Evolutionary conservation across 2,329 filamentous ascomycete species (phyloP).

Genomic region (Moelleriella libera): DNA sequence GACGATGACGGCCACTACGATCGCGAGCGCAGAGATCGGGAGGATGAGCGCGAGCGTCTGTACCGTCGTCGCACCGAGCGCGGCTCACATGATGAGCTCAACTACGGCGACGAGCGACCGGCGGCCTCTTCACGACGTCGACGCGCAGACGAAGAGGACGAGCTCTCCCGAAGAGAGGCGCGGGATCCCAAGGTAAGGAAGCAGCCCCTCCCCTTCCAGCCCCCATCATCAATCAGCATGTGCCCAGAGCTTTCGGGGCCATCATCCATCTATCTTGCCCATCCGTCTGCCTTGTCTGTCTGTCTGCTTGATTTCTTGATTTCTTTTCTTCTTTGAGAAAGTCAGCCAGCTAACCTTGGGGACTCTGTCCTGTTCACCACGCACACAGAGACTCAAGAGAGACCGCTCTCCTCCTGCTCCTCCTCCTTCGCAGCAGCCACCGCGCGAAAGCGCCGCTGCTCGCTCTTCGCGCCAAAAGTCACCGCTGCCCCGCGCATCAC

Average conservation of each 20-base stretch:
- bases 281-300: neutral
- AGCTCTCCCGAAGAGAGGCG: conserved; percentile 47
- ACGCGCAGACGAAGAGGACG: conserved; percentile 64
- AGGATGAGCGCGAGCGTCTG: conserved; percentile 77
- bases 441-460: too few relatives aligned
- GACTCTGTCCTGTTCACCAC: neutral
- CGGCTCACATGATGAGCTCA: conserved; percentile 72
- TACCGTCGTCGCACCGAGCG: conserved; percentile 70
- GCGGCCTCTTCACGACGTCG: conserved; percentile 51
- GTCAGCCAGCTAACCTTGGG: neutral
- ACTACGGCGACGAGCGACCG: conserved; percentile 69
- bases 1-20: conserved; percentile 62
- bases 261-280: too few relatives aligned
- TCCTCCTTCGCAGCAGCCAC: too few relatives aligned
- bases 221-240: neutral
- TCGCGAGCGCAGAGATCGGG: conserved; percentile 72
- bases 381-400: conserved; percentile 38
- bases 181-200: conserved; percentile 51
- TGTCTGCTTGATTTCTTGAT: neutral
- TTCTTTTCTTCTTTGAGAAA: neutral
- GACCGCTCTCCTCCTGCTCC: conserved; percentile 26
- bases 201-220: neutral
- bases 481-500: conserved; percentile 37
- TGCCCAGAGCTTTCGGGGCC: too few relatives aligned
- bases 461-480: conserved; percentile 35